Conservation (phyloP, 441 rosid species). For the Sinapis alba region DNA sequence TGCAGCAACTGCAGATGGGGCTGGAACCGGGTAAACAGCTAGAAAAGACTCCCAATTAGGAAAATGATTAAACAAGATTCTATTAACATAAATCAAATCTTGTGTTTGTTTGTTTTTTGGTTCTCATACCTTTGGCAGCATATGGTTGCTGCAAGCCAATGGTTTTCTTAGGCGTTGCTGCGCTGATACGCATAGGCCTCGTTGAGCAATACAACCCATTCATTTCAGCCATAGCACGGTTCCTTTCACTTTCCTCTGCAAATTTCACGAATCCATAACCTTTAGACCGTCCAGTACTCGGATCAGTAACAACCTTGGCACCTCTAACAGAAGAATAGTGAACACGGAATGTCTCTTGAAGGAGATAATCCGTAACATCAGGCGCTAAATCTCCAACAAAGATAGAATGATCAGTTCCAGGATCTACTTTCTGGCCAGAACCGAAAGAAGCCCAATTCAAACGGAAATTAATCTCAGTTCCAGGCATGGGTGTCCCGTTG, state of each 20-base stretch:
- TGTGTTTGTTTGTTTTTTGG: background rate
- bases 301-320: conserved; percentile 98
- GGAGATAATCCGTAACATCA: conserved; percentile 85
- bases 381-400: conserved; percentile 95
- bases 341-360: conserved; percentile 91
- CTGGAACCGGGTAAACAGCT: conserved; percentile 37
- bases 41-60: background rate
- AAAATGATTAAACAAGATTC: conserved; percentile 14
- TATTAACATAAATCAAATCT: background rate
- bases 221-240: conserved; percentile 93
- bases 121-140: conserved; percentile 58
- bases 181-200: conserved; percentile 94
- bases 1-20: conserved; percentile 58
- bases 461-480: conserved; percentile 77
- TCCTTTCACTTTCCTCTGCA: conserved; percentile 85
- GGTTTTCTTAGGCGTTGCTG: conserved; percentile 86
- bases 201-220: conserved; percentile 91
- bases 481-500: conserved; percentile 87
- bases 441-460: conserved; percentile 98
- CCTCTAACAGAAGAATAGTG: conserved; percentile 90
- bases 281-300: conserved; percentile 91
- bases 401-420: conserved; percentile 92
- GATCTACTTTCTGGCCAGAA: conserved; percentile 80
- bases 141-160: conserved; percentile 70
- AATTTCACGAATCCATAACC: conserved; percentile 97